Evolutionary conservation across 2,329 filamentous ascomycete genomes (phyloP), one percentile per base, ranked within the genome.

Genomic region (Rhinocladiella similis): DNA sequence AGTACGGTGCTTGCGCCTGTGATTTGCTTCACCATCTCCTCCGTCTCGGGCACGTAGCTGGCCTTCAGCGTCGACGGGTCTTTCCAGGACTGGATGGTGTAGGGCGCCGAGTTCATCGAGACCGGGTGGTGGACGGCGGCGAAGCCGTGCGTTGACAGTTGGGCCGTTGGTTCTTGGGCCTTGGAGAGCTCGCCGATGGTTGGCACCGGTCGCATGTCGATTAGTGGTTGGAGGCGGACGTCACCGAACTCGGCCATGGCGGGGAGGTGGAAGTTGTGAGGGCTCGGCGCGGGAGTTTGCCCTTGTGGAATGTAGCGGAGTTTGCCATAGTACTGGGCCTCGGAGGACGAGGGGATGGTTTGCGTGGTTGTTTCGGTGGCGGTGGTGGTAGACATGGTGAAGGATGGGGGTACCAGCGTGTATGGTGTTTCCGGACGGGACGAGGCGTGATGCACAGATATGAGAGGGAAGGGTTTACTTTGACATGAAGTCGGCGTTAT

Each of bases 1-100:
- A 68, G 54, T 4, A 67, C 65, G 14, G 56, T 64, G 41, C 65
- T 66, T 13, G 63, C 66, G 16, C 67, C 67, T 3, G 66, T 70
- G 48, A 69, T 55, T 45, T 59, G 50, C 47, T 64, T 65, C 13
- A 70, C 51, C 62, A 68, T 58, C 9, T 63, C 58, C 47, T 61
- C 63, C 10, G 62, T 63, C 47, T 68, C 68, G 3, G 66, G 63
- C 3, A 70, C 59, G 47, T 68, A 66, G 36, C 57, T 25, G 13
- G 60, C 16, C 57, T 60, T 67, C 12, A 69, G 53, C 18, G 67
- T 27, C 1, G 52, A 33, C 20, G 60, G 57, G 45, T 68, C 53
- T 18, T 64, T 66, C 65, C 65, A 68, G 52, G 53, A 60, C 16
- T 48, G 12, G 20, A 43, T 46, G 48, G 36, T 60, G 38, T 63